Conservation (phyloP, 2,329 filamentous ascomycete species). For the Exutisphaerella laricina region DNA sequence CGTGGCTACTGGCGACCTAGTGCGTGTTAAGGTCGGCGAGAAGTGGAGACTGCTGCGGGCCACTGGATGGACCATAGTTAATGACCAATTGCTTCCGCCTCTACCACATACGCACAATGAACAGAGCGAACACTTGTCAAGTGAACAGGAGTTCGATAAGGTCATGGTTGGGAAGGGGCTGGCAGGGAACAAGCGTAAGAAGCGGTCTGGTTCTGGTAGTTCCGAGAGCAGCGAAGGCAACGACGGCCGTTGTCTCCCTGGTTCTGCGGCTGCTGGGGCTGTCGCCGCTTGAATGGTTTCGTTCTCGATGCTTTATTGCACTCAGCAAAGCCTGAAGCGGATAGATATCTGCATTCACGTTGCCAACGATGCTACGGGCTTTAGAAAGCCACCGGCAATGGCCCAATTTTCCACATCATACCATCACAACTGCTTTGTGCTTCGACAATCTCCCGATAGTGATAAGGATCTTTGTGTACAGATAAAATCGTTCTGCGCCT, state of each 20-base stretch:
- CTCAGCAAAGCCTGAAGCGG: too few species aligned
- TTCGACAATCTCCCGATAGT: too few species aligned
- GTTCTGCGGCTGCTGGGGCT: too few species aligned
- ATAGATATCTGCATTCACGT: too few species aligned
- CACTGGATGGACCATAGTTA: conserved; percentile 60
- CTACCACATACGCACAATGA: conserved; percentile 2
- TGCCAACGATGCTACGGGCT: too few species aligned
- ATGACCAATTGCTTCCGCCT: conserved; percentile 40
- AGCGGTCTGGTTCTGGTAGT: conserved; percentile 8
- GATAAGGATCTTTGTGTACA: too few species aligned
- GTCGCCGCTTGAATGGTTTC: too few species aligned
- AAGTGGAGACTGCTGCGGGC: conserved; percentile 63
- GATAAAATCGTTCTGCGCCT: too few species aligned
- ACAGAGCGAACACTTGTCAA: not conserved
- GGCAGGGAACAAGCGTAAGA: conserved; percentile 14
- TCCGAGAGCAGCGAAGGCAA: not conserved
- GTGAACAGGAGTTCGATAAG: conserved; percentile 3
- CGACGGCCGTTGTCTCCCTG: not conserved
- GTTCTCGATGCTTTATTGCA: too few species aligned
- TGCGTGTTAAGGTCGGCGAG: conserved; percentile 63
- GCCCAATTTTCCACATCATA: too few species aligned
- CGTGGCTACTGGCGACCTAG: conserved; percentile 78
- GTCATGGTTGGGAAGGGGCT: conserved; percentile 3
- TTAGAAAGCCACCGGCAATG: too few species aligned
- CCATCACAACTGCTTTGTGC: too few species aligned